These are phyloP conservation scores for Rhizopogon roseolus DNA, from an alignment of 768 basidiomycete genomes.

Conservation along the genomic window DNA sequence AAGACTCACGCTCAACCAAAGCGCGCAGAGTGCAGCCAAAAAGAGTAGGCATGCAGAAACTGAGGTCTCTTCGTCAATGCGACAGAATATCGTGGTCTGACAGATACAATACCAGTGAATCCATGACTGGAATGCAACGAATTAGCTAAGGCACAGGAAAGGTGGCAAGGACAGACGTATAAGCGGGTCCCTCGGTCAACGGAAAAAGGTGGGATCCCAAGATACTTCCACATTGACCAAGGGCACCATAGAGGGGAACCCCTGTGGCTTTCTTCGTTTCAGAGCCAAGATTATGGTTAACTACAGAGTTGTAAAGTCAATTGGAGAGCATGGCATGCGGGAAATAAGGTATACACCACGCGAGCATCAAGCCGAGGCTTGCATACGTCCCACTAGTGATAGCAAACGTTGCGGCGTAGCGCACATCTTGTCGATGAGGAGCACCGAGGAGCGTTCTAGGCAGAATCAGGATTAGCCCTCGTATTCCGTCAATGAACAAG, in stretches of 20 bases:
- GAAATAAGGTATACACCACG: slow-evolving; percentile 36
- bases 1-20: not conserved
- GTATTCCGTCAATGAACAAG: not conserved
- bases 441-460: slow-evolving; percentile 30
- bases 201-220: slow-evolving; percentile 39
- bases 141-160: not conserved
- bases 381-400: slow-evolving; percentile 42
- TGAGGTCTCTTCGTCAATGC: not conserved
- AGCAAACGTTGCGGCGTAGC: slow-evolving; percentile 43
- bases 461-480: not conserved
- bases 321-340: not conserved
- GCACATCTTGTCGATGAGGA: slow-evolving; percentile 26
- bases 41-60: not conserved
- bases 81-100: not conserved
- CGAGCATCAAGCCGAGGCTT: slow-evolving; percentile 39
- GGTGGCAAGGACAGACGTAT: slow-evolving; percentile 21
- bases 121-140: not conserved
- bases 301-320: slow-evolving; percentile 20
- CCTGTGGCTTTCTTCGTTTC: slow-evolving; percentile 43
- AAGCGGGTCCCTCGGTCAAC: slow-evolving; percentile 33
- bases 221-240: slow-evolving; percentile 39
- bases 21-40: not conserved
- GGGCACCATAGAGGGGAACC: slow-evolving; percentile 35
- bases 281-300: slow-evolving; percentile 37
- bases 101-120: not conserved